Base-by-base conservation (phyloP, 176 grass and related monocot genomes). In the Tillandsia leiboldiana region DNA sequence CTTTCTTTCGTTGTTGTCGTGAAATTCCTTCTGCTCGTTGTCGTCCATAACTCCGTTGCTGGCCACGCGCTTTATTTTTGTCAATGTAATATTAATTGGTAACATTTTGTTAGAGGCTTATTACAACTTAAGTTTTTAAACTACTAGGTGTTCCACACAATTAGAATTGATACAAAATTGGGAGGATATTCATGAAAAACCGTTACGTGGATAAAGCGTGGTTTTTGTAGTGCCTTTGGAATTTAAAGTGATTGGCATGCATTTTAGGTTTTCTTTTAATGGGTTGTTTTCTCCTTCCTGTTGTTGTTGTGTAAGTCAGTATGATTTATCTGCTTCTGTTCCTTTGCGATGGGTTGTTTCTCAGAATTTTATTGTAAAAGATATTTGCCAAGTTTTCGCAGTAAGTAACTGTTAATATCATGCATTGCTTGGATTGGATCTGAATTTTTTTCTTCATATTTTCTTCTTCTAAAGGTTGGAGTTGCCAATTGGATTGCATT, bases 401-500 rank as follows among this genome's bases (percentile, higher is more conserved):
- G 33, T 20, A 42, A 42, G 7, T 42, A 42, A 3, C 4, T 42
- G 33, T 42, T 42, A 59, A 5, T 59, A 59, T 2, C 9, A 59
- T 59, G 8, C 14, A 17, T 59, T 7, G 6, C 69, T 53, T 70
- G n/a, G 33, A 33, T 47, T 28, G 51, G 66, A 10, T 62, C 56
- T 14, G 20, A 57, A 50, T 51, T 10, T 12, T 83, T 68, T 14
- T 58, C 5, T 48, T 12, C 1, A 47, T 53, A 64, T 51, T 14
- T 4, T 5, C 23, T 83, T 72, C 14, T 59, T 9, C 20, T 79
- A 69, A 72, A 87, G 85, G 68, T 22, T 0, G 63, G 61, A 1
- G 29, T 14, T 8, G 76, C 69, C 14, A 3, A 15, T 10, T 79
- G 29, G 65, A 12, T 22, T 26, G 54, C 54, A 59, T 77, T 47